Percentiles rank a stretch among this genome's conserved stretches.
phyloP scores from a whole-genome alignment of 495 filamentous ascomycete genomes.

The Daldinia vernicosa region DNA sequence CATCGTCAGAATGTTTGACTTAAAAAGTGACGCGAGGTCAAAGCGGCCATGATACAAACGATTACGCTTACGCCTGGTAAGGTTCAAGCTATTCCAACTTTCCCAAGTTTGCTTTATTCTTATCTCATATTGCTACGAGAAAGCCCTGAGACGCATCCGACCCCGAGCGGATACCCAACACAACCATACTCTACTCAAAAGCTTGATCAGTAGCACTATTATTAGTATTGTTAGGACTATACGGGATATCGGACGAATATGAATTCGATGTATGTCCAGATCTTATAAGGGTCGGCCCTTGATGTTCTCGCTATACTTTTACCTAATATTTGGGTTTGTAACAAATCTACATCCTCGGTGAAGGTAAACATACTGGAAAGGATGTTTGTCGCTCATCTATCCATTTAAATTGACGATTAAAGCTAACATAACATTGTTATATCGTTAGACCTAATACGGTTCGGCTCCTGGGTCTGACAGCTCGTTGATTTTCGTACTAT shows the following conservation, averaged over 20 bases:
- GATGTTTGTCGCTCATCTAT: neutral
- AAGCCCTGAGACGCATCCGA: neutral
- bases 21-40: no score
- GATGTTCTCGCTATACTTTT: neutral
- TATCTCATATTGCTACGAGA: neutral
- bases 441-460: neutral
- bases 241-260: no score
- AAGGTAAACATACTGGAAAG: neutral
- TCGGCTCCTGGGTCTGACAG: neutral
- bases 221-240: no score
- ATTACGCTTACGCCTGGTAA: no score
- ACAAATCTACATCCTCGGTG: neutral
- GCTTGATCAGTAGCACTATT: no score
- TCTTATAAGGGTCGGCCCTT: no score
- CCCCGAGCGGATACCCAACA: neutral
- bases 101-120: neutral
- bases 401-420: neutral
- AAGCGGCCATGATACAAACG: no score
- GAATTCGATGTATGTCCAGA: no score
- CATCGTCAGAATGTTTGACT: neutral
- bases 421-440: neutral
- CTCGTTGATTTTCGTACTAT: neutral
- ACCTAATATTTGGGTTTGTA: neutral
- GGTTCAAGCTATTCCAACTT: neutral
- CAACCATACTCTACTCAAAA: neutral